These are phyloP conservation scores for Nephelium lappaceum DNA, from an alignment of 345 rosid genomes.

Conservation along the genomic window DNA sequence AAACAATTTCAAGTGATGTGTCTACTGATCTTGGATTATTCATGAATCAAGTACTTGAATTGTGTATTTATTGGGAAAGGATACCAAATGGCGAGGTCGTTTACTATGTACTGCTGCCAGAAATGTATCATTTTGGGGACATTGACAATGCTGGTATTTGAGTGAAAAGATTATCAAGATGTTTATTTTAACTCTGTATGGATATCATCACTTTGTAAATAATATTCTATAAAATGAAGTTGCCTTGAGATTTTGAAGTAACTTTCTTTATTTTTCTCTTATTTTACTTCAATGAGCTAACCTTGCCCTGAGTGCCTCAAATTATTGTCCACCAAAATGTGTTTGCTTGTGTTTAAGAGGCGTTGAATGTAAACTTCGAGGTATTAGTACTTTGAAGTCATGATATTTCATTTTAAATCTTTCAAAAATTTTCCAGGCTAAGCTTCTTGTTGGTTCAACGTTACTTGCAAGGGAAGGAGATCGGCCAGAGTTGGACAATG, in stretches of 20 bases:
- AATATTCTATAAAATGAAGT: background rate
- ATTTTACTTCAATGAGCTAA: background rate
- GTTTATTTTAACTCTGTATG: background rate
- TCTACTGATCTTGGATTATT: background rate
- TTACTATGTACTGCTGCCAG: background rate
- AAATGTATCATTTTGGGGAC: background rate
- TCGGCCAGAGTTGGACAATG: conserved; percentile 78
- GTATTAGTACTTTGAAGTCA: background rate
- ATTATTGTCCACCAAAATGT: background rate
- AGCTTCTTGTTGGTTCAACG: conserved; percentile 82
- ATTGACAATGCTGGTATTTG: background rate
- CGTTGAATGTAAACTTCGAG: background rate
- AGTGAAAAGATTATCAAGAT: conserved; percentile 1
- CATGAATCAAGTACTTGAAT: background rate
- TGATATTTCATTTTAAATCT: background rate
- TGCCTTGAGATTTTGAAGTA: conserved; percentile 5
- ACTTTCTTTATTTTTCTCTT: background rate
- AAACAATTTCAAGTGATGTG: background rate
- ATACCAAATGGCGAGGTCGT: background rate
- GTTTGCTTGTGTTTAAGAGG: background rate
- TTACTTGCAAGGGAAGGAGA: conserved; percentile 74
- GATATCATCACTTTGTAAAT: background rate
- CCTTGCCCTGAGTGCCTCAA: background rate
- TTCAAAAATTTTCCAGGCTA: conserved; percentile 54
- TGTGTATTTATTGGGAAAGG: background rate